A percentile compares a stretch with the other conserved stretches of the same genome.
Evolutionary conservation across 345 rosid species (phyloP).

Genomic region (Bruguiera parviflora): DNA sequence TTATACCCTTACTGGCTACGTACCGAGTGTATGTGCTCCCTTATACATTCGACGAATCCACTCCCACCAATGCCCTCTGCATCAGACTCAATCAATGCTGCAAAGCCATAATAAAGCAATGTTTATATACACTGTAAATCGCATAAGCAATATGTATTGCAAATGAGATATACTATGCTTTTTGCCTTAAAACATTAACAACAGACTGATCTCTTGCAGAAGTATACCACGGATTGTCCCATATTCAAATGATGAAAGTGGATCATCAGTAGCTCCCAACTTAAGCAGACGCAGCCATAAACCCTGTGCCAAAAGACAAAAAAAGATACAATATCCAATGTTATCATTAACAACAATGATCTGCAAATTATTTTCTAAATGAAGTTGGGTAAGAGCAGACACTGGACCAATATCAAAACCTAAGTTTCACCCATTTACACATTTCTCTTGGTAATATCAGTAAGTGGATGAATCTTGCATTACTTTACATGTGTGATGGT

Average conservation of each 20-base stretch:
- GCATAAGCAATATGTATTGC: constrained; percentile 11
- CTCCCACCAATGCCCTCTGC: constrained; percentile 99
- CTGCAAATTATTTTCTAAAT: background rate
- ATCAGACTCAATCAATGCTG: constrained; percentile 98
- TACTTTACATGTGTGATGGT: background rate
- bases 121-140: constrained; percentile 10
- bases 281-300: constrained; percentile 92
- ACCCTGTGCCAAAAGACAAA: constrained; percentile 44
- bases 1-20: constrained; percentile 24
- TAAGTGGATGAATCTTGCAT: background rate
- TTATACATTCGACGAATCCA: constrained; percentile 94
- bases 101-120: constrained; percentile 27
- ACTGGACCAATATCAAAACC: background rate
- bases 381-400: background rate
- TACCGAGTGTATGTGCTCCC: constrained; percentile 94
- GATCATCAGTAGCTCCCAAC: constrained; percentile 88
- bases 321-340: background rate
- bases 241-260: constrained; percentile 97
- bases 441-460: background rate
- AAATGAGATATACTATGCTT: constrained; percentile 12
- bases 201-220: constrained; percentile 8
- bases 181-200: constrained; percentile 15
- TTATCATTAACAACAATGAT: background rate
- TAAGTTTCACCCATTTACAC: background rate
- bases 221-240: constrained; percentile 91